These are phyloP conservation scores for Perkinsus olseni DNA, from an alignment of 169 alveolate genomes.

Conservation along the genomic window DNA sequence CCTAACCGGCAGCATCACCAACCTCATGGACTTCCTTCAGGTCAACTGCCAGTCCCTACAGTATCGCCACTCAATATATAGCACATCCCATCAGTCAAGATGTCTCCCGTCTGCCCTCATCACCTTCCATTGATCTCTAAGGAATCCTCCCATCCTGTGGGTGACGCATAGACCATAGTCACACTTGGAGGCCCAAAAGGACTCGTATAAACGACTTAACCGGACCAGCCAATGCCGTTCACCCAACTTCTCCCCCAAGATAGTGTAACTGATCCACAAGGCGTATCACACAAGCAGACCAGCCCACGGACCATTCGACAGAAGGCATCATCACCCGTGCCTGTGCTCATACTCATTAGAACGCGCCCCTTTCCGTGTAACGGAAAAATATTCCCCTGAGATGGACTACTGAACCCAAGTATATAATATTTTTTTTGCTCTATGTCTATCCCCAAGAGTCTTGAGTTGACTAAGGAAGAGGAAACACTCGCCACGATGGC, in stretches of 20 bases:
- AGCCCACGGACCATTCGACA: no score
- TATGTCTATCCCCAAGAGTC: no score
- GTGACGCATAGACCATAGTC: background rate
- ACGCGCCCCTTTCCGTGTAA: no score
- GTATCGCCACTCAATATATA: background rate
- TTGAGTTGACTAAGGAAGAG: no score
- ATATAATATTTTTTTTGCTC: no score
- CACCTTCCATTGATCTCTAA: background rate
- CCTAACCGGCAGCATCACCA: background rate
- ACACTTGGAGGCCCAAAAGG: background rate
- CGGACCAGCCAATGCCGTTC: background rate
- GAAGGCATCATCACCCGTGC: no score
- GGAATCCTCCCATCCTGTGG: background rate
- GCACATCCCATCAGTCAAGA: background rate
- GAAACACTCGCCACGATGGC: no score
- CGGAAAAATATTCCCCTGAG: background rate
- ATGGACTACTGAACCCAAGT: no score
- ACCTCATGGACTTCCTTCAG: background rate
- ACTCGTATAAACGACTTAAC: background rate
- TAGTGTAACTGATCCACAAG: background rate
- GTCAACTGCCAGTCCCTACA: background rate
- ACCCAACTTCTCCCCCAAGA: background rate
- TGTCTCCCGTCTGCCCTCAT: background rate
- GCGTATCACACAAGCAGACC: no score
- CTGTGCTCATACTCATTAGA: no score